Evolutionary conservation across 164 flowering plant species (phyloP), one percentile per base, ranked within the genome.

Genomic region (Annona cherimola): DNA sequence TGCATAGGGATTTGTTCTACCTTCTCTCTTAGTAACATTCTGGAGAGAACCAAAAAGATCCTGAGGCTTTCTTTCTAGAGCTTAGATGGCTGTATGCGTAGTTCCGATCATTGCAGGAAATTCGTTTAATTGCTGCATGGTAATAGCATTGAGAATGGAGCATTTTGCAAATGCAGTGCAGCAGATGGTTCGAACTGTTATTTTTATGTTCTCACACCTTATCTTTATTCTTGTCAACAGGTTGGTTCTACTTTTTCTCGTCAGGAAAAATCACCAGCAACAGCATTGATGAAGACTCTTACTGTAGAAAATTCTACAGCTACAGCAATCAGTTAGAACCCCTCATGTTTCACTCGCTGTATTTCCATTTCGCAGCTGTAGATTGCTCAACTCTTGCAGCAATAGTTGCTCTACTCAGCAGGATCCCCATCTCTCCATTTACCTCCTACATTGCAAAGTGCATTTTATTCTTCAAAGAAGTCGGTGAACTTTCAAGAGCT

Each of bases 231-330:
- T 26, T 26, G 35, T 84, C 72, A 80, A 50, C 9, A 50, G 57
- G 57, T 50, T 9, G 57, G 9, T 9, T 50, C 14, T 50, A 50
- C 14, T 9, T 50, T 11, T 50, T 50, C 70, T 43, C 75, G 76
- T 86, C 80, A 77, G 83, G 84, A 83, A 72, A 80, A 71, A 78
- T 79, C 88, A n/a, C 71, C 81, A 26, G 35, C 35, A 88, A 90
- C 87, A 88, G 83, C 85, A 79, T 84, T 76, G 72, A 83, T 80
- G 87, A 66, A 43, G 68, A 16, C 0, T 50, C 20, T 42, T 35
- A 45, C 44, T 55, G n/a, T 44, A 40, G 14, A 46, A 26, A 26
- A 26, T 26, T 26, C 35, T 26, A 26, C 35, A 26, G 35, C 35
- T 26, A 26, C 35, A 26, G 35, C 54, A 44, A 60, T 19, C 14